Percentiles rank a stretch among this genome's conserved stretches.
Conservation (phyloP, 371 early-diverging fungal species). For the Rhizopus sp. region DNA sequence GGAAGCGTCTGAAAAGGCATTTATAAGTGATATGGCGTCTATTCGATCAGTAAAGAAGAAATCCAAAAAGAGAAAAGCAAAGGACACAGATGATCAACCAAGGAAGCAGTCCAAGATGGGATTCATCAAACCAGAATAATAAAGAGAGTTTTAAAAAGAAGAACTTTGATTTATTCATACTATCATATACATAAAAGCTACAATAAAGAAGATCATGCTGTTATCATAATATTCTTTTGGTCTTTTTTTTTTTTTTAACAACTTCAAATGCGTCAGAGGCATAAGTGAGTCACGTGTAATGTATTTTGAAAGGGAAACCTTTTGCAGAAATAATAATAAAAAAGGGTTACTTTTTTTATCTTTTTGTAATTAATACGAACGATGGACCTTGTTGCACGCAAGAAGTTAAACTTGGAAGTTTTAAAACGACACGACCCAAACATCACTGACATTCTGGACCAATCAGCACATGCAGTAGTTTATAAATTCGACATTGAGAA, state of each 20-base stretch:
- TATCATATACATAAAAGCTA: no score
- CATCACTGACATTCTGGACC: conserved; percentile 70
- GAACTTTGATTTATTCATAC: no score
- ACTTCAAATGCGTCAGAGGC: no score
- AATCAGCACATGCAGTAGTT: conserved; percentile 76
- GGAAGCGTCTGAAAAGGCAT: conserved; percentile 23
- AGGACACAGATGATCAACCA: background rate
- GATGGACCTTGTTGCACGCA: conserved; percentile 65
- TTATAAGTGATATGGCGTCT: conserved; percentile 26
- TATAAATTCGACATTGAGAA: conserved; percentile 70
- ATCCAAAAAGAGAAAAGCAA: conserved; percentile 18
- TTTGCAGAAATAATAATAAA: background rate
- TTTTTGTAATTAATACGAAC: background rate
- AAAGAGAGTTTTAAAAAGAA: background rate
- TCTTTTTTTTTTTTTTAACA: no score
- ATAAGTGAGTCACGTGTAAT: no score
- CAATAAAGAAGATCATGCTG: no score
- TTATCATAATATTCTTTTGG: background rate
- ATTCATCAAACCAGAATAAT: conserved; percentile 31
- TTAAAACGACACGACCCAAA: conserved; percentile 71
- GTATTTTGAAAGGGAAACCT: no score
- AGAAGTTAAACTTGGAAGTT: conserved; percentile 71
- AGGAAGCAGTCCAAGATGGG: conserved; percentile 16
- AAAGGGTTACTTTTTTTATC: conserved; percentile 2
- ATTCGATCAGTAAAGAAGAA: conserved; percentile 18